Evolutionary conservation across 2,329 filamentous ascomycete genomes (phyloP).

Genomic region (Fusarium chlamydosporum): DNA sequence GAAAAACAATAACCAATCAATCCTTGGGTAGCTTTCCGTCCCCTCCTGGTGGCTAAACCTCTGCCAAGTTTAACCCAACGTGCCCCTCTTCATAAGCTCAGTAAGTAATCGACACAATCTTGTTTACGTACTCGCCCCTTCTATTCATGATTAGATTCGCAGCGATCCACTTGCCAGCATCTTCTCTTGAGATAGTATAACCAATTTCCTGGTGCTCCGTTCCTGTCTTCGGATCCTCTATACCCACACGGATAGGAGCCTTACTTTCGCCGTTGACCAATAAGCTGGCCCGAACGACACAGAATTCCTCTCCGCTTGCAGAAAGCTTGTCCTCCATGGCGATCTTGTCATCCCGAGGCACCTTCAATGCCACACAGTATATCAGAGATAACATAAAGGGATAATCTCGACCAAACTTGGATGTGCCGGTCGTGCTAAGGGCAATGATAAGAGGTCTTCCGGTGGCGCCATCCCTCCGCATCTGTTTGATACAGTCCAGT

Average conservation of each 20-base stretch:
- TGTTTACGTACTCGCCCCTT: constrained; percentile 52
- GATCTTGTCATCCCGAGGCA: constrained; percentile 64
- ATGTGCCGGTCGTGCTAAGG: constrained; percentile 60
- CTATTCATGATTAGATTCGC: constrained; percentile 55
- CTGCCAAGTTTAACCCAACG: too few relatives aligned
- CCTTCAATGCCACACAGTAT: constrained; percentile 59
- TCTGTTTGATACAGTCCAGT: constrained; percentile 56
- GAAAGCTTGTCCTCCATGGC: constrained; percentile 59
- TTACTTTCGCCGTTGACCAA: constrained; percentile 52
- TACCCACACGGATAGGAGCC: constrained; percentile 55
- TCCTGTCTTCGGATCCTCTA: constrained; percentile 56
- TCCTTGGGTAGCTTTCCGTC: too few relatives aligned
- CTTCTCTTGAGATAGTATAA: constrained; percentile 63
- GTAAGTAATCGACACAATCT: constrained; percentile 57
- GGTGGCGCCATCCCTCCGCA: constrained; percentile 48
- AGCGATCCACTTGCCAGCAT: constrained; percentile 64
- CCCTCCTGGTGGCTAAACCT: too few relatives aligned
- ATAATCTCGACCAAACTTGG: constrained; percentile 56
- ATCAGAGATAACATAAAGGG: constrained; percentile 61
- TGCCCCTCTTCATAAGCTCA: constrained; percentile 19
- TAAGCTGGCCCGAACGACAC: constrained; percentile 58
- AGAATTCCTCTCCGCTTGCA: constrained; percentile 53
- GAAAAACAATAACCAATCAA: too few relatives aligned
- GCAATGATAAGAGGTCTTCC: constrained; percentile 55
- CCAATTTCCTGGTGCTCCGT: constrained; percentile 58